Conservation (phyloP, 768 basidiomycete genomes). For the Pleurotus tuoliensis region DNA sequence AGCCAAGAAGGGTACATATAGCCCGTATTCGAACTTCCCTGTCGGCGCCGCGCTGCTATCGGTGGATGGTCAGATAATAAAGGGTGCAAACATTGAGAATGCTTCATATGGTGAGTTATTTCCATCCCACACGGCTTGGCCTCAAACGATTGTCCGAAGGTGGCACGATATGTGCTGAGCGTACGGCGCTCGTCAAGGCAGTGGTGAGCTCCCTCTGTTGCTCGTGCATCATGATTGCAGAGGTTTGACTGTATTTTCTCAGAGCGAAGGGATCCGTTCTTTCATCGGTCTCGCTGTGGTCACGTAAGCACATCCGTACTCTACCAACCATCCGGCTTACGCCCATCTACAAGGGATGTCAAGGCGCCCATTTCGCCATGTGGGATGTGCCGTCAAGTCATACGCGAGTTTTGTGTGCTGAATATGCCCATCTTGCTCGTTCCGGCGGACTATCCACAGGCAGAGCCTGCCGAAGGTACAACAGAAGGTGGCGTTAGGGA, state of each 20-base stretch:
- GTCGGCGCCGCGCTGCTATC: slow-evolving; percentile 87
- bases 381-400: slow-evolving; percentile 89
- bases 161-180: slow-evolving; percentile 89
- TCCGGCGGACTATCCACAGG: slow-evolving; percentile 56
- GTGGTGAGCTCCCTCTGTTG: slow-evolving; percentile 49
- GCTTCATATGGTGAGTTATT: slow-evolving; percentile 74
- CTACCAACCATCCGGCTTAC: not conserved
- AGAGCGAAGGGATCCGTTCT: slow-evolving; percentile 76
- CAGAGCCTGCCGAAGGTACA: slow-evolving; percentile 28
- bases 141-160: slow-evolving; percentile 39
- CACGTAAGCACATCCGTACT: slow-evolving; percentile 45
- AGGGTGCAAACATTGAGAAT: slow-evolving; percentile 92
- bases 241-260: not conserved
- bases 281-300: slow-evolving; percentile 81
- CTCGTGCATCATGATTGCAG: too few species aligned
- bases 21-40: slow-evolving; percentile 86
- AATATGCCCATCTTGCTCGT: slow-evolving; percentile 72
- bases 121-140: not conserved
- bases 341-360: slow-evolving; percentile 54
- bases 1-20: slow-evolving; percentile 75
- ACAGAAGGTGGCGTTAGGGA: slow-evolving; percentile 52
- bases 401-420: slow-evolving; percentile 79
- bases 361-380: slow-evolving; percentile 72
- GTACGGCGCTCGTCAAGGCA: slow-evolving; percentile 94
- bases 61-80: slow-evolving; percentile 66